phyloP scores from a whole-genome alignment of 2,329 filamentous ascomycete genomes.

The Fusarium sarcochroum region DNA sequence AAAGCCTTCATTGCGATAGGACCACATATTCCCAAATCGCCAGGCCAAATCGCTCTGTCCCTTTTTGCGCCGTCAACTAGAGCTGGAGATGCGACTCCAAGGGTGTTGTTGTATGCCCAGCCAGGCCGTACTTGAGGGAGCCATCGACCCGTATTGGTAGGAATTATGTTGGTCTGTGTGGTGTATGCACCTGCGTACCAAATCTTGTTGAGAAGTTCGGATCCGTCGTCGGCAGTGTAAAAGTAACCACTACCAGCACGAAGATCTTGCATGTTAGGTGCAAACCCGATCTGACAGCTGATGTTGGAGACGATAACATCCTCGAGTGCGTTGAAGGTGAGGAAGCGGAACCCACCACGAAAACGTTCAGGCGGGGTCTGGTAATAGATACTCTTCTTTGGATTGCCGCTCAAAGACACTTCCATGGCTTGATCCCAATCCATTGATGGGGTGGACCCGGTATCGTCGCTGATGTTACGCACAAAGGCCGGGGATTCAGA shows the following conservation, averaged over 20 bases:
- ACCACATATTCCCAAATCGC: not conserved
- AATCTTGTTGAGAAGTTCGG: not conserved
- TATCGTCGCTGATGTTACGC: not conserved
- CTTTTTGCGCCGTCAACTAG: not conserved
- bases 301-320: not conserved
- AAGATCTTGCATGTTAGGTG: not conserved
- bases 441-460: not conserved
- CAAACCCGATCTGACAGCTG: not conserved
- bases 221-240: not conserved
- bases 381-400: not conserved
- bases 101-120: not conserved
- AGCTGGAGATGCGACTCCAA: not conserved
- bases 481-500: not conserved
- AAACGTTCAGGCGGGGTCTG: not conserved
- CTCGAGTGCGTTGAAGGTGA: not conserved
- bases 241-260: not conserved
- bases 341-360: not conserved
- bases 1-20: not conserved
- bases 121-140: not conserved
- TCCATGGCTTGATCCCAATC: not conserved
- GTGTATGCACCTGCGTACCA: not conserved
- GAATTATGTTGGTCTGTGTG: not conserved
- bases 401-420: not conserved
- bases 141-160: not conserved
- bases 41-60: not conserved